phyloP scores from a whole-genome alignment of 805 yeast species.

The Pichia deserticola region DNA sequence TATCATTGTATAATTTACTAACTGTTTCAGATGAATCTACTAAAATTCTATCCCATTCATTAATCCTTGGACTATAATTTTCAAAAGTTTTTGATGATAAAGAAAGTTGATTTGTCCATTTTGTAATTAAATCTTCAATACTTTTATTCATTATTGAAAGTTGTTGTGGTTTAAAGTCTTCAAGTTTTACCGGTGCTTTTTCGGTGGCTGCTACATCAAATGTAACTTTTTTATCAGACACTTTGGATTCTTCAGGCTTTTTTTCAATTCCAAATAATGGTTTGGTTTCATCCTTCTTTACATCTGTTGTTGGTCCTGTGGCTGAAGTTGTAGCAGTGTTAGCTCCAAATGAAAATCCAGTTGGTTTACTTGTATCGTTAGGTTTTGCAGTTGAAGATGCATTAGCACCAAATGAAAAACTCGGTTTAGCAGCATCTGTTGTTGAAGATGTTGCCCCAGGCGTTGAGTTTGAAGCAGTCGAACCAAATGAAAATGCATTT shows the following conservation, averaged over 20 bases:
- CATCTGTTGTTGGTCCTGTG: too few relatives aligned
- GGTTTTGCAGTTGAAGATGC: background rate
- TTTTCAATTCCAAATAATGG: too few relatives aligned
- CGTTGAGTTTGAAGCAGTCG: too few relatives aligned
- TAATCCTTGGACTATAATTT: slow-evolving; percentile 63
- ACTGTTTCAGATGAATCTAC: slow-evolving; percentile 84
- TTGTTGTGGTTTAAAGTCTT: slow-evolving; percentile 57
- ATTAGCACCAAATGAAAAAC: slow-evolving; percentile 13
- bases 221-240: slow-evolving; percentile 5
- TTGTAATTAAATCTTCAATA: slow-evolving; percentile 82
- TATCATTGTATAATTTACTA: slow-evolving; percentile 65
- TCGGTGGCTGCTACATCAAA: slow-evolving; percentile 6
- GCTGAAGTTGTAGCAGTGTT: slow-evolving; percentile 2
- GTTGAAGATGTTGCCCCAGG: too few relatives aligned
- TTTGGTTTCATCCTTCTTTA: too few relatives aligned
- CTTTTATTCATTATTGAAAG: slow-evolving; percentile 84
- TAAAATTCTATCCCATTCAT: slow-evolving; percentile 78
- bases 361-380: slow-evolving; percentile 7
- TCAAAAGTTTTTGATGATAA: slow-evolving; percentile 68
- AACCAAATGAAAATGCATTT: background rate
- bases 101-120: slow-evolving; percentile 86
- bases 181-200: slow-evolving; percentile 33
- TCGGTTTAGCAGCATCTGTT: too few relatives aligned
- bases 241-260: slow-evolving; percentile 5
- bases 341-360: slow-evolving; percentile 15